Evolutionary conservation across 2,329 filamentous ascomycete species (phyloP).

Genomic region (Alternaria gaisen): DNA sequence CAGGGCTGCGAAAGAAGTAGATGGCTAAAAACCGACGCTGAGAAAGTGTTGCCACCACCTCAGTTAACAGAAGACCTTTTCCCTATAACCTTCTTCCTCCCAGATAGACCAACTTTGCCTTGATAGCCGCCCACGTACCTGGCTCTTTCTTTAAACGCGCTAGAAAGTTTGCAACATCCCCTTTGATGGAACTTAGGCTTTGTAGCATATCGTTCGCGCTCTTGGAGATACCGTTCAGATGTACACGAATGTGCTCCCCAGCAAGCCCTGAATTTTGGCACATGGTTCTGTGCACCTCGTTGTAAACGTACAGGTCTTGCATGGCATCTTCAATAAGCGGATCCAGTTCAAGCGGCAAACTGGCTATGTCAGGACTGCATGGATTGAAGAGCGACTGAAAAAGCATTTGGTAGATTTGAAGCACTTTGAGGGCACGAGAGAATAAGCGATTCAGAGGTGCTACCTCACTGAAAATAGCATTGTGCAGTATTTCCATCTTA

Average conservation of each 20-base stretch:
- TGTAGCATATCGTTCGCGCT: slow-evolving; percentile 17
- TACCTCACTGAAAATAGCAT: slow-evolving; percentile 19
- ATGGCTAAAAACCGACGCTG: neutral
- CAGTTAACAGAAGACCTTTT: slow-evolving; percentile 5
- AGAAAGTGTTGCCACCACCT: neutral
- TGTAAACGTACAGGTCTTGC: slow-evolving; percentile 18
- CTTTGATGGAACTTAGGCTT: slow-evolving; percentile 14
- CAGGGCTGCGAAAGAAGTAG: neutral
- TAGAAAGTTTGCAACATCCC: slow-evolving; percentile 15
- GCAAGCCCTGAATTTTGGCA: slow-evolving; percentile 8
- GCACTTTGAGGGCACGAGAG: slow-evolving; percentile 6
- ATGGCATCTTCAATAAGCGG: slow-evolving; percentile 9
- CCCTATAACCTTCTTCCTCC: neutral
- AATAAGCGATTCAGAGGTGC: slow-evolving; percentile 20
- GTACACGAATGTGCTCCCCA: slow-evolving; percentile 13
- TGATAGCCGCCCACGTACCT: slow-evolving; percentile 12
- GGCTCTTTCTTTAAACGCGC: slow-evolving; percentile 15
- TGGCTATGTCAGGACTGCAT: neutral
- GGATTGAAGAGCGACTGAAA: slow-evolving; percentile 16
- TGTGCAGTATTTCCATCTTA: slow-evolving; percentile 16
- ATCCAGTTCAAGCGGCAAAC: slow-evolving; percentile 14
- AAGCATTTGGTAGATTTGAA: slow-evolving; percentile 19
- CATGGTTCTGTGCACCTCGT: slow-evolving; percentile 10
- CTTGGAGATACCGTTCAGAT: slow-evolving; percentile 17
- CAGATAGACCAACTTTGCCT: slow-evolving; percentile 4